Evolutionary conservation across 495 filamentous ascomycete genomes (phyloP), one percentile per base, ranked within the genome.

Genomic region (Lentithecium fluviatile): DNA sequence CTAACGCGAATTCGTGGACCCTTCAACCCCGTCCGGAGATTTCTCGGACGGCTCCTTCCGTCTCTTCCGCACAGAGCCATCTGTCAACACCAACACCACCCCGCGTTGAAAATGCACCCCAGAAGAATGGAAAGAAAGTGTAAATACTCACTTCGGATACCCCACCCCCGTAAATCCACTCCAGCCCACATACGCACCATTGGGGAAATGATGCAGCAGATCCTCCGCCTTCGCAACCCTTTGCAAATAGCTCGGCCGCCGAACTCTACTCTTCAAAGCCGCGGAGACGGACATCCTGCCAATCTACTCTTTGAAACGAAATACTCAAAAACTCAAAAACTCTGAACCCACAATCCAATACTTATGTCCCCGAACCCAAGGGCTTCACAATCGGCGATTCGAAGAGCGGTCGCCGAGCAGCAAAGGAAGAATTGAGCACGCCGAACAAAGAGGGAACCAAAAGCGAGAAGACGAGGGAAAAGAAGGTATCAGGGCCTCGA

Each of bases 121-220:
- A 32, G 48, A 15, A 23, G 32, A 21, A 26, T 15, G 2, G 29
- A 21, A n/a, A 37, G 34, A 37, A 43, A 12, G 17, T 15, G 10
- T 23, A 45, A 43, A 51, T 15, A 24, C 86, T 43, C 78, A 88
- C 87, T 94, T 94, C 51, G 89, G 89, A 74, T 95, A 95, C 52
- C 91, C 91, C 52, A 93, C 89, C 67, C 89, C 91, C 23, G 91
- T 96, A 73, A 96, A 96, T 23, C 91, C 91, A 64, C 86, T 89
- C 90, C 90, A 95, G 57, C 90, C 89, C 69, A 96, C 82, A 70
- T 92, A 93, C 8, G 88, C 73, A 70, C 85, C 86, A 81, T 94
- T 79, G 50, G 90, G 91, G 69, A 95, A 95, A 36, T 86, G 79
- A 54, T 86, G 79, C 49, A 96, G 79, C 52, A 95, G 74, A 74